phyloP scores from a whole-genome alignment of 2,329 filamentous ascomycete species.

The Hypoxylon sp. region DNA sequence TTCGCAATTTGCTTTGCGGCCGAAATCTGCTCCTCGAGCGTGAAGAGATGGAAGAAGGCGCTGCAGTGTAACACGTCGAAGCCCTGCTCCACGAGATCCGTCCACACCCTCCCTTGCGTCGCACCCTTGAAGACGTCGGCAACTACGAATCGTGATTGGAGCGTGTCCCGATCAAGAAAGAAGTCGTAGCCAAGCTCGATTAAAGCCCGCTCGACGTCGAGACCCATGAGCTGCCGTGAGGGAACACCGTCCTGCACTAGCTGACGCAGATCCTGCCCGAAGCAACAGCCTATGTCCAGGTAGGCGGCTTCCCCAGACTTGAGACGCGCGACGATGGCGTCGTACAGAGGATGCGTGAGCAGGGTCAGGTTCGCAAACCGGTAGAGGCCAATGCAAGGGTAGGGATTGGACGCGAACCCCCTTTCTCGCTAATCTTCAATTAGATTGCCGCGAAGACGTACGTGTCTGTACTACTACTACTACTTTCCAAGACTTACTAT shows the following conservation, averaged over 20 bases:
- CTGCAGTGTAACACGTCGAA: constrained; percentile 50
- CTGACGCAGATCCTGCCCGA: constrained; percentile 52
- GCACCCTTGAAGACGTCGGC: constrained; percentile 44
- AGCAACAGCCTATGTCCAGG: constrained; percentile 53
- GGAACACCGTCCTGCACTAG: constrained; percentile 49
- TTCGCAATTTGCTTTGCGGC: constrained; percentile 39
- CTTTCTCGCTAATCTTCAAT: constrained; percentile 36
- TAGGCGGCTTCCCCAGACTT: constrained; percentile 32
- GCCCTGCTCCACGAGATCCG: constrained; percentile 35
- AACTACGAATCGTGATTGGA: constrained; percentile 44
- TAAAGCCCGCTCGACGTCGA: constrained; percentile 46
- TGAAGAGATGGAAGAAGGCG: constrained; percentile 49
- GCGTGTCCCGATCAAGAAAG: constrained; percentile 48
- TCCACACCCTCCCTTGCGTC: constrained; percentile 32
- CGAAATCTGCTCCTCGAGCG: constrained; percentile 41
- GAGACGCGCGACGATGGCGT: constrained; percentile 38
- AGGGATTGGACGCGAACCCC: constrained; percentile 41
- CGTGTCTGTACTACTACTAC: neutral
- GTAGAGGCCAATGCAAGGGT: constrained; percentile 45
- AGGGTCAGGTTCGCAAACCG: constrained; percentile 44
- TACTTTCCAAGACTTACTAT: constrained; percentile 34
- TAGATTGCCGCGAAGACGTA: neutral
- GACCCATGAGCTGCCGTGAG: constrained; percentile 42
- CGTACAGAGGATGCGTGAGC: constrained; percentile 32
- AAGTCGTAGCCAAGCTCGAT: constrained; percentile 50